Evolutionary conservation across 352 stramenopile genomes (phyloP).

Genomic region (Phytophthora meadii): DNA sequence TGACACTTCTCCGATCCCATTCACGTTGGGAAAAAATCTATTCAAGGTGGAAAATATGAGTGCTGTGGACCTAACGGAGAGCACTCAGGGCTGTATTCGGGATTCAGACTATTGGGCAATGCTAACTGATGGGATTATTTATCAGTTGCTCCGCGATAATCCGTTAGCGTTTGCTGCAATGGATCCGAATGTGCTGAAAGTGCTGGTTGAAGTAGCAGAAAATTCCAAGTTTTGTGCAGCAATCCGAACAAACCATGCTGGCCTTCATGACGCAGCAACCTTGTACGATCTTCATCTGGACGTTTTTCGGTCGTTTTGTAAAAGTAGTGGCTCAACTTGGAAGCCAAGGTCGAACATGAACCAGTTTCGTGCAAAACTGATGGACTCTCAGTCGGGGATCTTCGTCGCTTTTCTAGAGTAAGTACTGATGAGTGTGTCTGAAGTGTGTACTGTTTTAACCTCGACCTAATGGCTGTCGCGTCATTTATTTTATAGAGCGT

Average conservation of each 20-base stretch:
- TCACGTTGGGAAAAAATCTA: slow-evolving; percentile 22
- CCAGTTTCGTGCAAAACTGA: slow-evolving; percentile 60
- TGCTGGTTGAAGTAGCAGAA: slow-evolving; percentile 51
- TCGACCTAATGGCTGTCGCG: slow-evolving; percentile 1
- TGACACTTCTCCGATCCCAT: slow-evolving; percentile 24
- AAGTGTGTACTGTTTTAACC: background rate
- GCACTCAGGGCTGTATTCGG: background rate
- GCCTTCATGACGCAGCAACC: slow-evolving; percentile 23
- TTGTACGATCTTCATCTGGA: slow-evolving; percentile 75
- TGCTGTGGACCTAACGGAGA: background rate
- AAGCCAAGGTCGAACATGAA: slow-evolving; percentile 26
- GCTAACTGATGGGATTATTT: slow-evolving; percentile 73
- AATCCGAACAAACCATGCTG: slow-evolving; percentile 31
- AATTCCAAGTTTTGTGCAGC: slow-evolving; percentile 46
- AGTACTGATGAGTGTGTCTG: slow-evolving; percentile 12
- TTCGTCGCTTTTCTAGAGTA: slow-evolving; percentile 77
- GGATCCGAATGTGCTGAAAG: slow-evolving; percentile 49
- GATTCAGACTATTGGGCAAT: slow-evolving; percentile 72
- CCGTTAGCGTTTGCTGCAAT: slow-evolving; percentile 59
- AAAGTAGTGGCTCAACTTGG: slow-evolving; percentile 55
- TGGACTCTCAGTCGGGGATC: slow-evolving; percentile 64
- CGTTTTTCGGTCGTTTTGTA: slow-evolving; percentile 72
- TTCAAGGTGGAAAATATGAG: slow-evolving; percentile 29
- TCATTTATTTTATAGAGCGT: slow-evolving; percentile 48
- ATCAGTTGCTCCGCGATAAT: slow-evolving; percentile 52